Evolutionary conservation across 176 grass and related monocot genomes (phyloP), one percentile per base, ranked within the genome.

Genomic region (Oryza nivara): DNA sequence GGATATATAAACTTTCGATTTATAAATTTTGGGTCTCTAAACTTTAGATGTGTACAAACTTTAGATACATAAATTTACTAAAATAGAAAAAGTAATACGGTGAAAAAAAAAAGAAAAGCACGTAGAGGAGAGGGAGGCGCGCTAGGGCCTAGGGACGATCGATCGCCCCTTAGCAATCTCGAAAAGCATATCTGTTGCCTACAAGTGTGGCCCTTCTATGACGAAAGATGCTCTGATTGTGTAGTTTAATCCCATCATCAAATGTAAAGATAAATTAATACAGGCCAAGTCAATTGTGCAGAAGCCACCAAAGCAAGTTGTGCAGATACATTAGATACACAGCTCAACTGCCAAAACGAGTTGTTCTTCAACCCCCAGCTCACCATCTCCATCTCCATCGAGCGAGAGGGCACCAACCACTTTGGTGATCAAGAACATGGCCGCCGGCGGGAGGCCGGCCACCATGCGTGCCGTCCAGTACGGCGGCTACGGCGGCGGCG

Each of bases 401-500:
- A 48, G 5, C 0, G 47, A 14, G 12, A 6, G 5, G 16, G 1
- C 14, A 17, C 13, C 14, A 4, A 17, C 1, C 17, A 19, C 1
- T 46, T 15, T 13, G 34, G 14, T 8, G 38, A 40, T 64, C 73
- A 71, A 38, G 65, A 46, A 48, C 1, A 87, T 87, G 65, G 86
- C 72, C 2, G 7, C 36, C 20, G 14, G 28, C 1, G 48, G 17
- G 34, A 64, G 15, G 40, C 73, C 72, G 6, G 2, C 9, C 51
- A 89, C 77, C 84, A 92, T 89, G 92, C 77, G 67, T 19, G 83
- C 89, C 4, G n/a, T 91, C 47, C 92, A 82, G 67, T 94, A 91
- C 77, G 68, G 61, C 23, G 11, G 75, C 36, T 94, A 89, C 47
- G 80, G 92, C 20, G 92, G 92, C 9, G 86, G 89, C 16, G 68